Evolutionary conservation across 257 asterid genomes (phyloP), one percentile per base, ranked within the genome.

Genomic region (Ballota nigra): DNA sequence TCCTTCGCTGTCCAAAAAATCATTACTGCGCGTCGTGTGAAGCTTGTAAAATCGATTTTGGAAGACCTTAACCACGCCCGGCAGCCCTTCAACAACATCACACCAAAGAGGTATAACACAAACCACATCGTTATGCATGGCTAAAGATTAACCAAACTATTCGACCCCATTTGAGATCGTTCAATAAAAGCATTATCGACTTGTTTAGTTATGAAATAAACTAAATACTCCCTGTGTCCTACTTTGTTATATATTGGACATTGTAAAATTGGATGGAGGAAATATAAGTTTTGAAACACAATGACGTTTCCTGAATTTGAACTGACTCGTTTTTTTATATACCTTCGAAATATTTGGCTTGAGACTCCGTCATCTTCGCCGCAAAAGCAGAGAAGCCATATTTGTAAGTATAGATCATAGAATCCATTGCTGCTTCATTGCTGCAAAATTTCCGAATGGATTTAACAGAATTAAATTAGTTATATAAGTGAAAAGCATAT

Each of bases 331-430:
- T n/a, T n/a, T n/a, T n/a, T 29, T 29, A 29, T 29, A 52, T 36
- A 81, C 86, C 84, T 63, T 69, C 47, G 72, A 77, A 8, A 51
- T 51, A 49, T 75, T 57, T 60, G n/a, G 85, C 86, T 45, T 82
- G 86, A 16, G 80, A 72, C 29, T 45, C 16, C 0, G 80, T 79
- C 77, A 82, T 69, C 82, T 55, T 82, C 41, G 82, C 89, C 0
- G 89, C 86, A 29, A 84, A 81, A 70, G 83, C 88, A 13, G 88
- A 81, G 53, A 84, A 84, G 15, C 85, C 84, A 58, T 77, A 81
- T 41, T 15, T 77, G 49, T 77, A 85, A 57, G 85, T 82, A 20
- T 79, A 81, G 55, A 82, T 66, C 79, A 82, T 79, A 1, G 83
- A 81, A 16, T 69, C 76, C 19, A 23, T 4, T 2, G 81, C 67